Conservation (phyloP, 768 basidiomycete species). For the Thelephora aurantiotincta region DNA sequence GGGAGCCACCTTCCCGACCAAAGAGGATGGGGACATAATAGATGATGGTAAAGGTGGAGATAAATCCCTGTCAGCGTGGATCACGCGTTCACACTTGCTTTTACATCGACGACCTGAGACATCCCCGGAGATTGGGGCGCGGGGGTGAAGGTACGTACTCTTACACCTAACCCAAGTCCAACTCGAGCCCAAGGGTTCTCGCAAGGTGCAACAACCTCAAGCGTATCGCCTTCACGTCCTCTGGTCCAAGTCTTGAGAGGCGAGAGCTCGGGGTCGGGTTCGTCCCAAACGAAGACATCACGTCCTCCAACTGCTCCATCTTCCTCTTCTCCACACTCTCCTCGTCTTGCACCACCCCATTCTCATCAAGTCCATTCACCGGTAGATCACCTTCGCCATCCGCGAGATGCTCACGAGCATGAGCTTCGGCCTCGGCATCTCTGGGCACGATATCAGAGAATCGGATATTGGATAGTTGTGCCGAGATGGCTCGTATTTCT, state of each 20-base stretch:
- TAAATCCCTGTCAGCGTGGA: not conserved
- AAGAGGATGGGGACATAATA: slow-evolving; percentile 30
- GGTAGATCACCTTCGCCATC: slow-evolving; percentile 11
- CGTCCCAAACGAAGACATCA: slow-evolving; percentile 30
- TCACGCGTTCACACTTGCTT: no score
- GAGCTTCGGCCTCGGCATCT: slow-evolving; percentile 67
- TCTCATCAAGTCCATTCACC: slow-evolving; percentile 6
- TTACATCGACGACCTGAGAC: no score
- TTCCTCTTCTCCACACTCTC: slow-evolving; percentile 31
- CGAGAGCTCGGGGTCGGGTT: not conserved
- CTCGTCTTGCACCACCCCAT: slow-evolving; percentile 21
- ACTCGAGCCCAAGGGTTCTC: no score
- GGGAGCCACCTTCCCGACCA: slow-evolving; percentile 56
- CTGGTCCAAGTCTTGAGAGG: slow-evolving; percentile 8
- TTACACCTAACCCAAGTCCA: no score
- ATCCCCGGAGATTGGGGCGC: no score
- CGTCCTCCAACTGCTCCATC: slow-evolving; percentile 43
- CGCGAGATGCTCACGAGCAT: slow-evolving; percentile 50
- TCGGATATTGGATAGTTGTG: slow-evolving; percentile 41
- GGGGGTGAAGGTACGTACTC: no score
- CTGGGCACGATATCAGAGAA: slow-evolving; percentile 62
- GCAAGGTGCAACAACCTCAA: no score
- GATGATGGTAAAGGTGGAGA: slow-evolving; percentile 4
- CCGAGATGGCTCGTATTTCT: slow-evolving; percentile 39
- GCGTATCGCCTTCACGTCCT: slow-evolving; percentile 9